Conservation (phyloP, 306 rosid genomes). For the Pueraria montana region DNA sequence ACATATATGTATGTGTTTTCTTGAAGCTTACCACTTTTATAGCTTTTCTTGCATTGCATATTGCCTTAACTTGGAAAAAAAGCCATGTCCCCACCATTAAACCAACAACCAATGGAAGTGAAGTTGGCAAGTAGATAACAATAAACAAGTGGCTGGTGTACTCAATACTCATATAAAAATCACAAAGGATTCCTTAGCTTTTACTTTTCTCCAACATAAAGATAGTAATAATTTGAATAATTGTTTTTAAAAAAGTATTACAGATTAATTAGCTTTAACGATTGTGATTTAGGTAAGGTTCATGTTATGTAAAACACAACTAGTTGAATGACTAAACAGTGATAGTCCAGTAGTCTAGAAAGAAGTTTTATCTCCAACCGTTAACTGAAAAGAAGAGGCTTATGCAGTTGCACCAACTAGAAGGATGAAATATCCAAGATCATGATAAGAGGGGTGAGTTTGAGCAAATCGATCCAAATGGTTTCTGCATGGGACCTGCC, state of each 20-base stretch:
- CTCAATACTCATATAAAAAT: slow-evolving; percentile 43
- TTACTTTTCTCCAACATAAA: slow-evolving; percentile 76
- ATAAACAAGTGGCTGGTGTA: slow-evolving; percentile 48
- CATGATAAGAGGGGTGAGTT: slow-evolving; percentile 31
- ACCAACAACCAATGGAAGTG: slow-evolving; percentile 55
- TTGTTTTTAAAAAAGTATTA: slow-evolving; percentile 37
- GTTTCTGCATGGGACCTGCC: background rate
- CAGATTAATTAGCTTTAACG: slow-evolving; percentile 50
- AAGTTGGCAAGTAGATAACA: slow-evolving; percentile 54
- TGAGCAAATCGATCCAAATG: slow-evolving; percentile 22
- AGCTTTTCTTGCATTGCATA: slow-evolving; percentile 33
- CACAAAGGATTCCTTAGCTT: slow-evolving; percentile 62
- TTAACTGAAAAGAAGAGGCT: slow-evolving; percentile 4
- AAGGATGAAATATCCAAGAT: slow-evolving; percentile 31
- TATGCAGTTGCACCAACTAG: slow-evolving; percentile 32
- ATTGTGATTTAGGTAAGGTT: slow-evolving; percentile 43
- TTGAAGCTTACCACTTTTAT: slow-evolving; percentile 28
- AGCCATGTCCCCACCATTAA: slow-evolving; percentile 59
- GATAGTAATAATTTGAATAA: slow-evolving; percentile 51
- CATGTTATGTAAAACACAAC: slow-evolving; percentile 45
- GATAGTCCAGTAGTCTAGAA: slow-evolving; percentile 23
- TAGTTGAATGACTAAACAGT: slow-evolving; percentile 34
- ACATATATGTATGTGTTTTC: background rate
- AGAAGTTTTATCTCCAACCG: slow-evolving; percentile 12
- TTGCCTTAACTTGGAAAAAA: slow-evolving; percentile 76